Evolutionary conservation across 257 asterid species (phyloP), one percentile per base, ranked within the genome.

Genomic region (Solanum bulbocastanum): DNA sequence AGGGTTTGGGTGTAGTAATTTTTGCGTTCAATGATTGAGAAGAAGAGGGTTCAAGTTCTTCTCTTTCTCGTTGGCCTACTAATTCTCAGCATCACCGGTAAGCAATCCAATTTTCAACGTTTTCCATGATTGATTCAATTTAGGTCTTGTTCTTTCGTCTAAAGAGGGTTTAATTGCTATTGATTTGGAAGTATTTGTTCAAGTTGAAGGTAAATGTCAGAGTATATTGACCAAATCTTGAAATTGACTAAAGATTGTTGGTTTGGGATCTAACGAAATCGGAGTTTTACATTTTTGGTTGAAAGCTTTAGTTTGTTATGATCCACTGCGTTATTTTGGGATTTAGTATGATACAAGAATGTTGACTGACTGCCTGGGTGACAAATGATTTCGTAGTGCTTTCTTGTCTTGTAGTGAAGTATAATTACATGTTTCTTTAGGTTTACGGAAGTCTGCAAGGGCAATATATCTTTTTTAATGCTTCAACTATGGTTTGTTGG

Each of bases 21-120:
- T 71, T 71, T 4, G 25, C 7, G 39, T 40, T 44, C 73, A 93
- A 87, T 94, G 90, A 90, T 94, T 88, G 90, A 79, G 94, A 95
- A 93, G 89, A 95, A 90, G 90, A 92, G 98, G 88, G 88, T 94
- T 90, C 98, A 94, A 46, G 87, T 94, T 85, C 88, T 94, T 78
- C 89, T 95, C 89, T 92, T 96, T 88, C 25, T 92, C 39, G 90
- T 91, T 49, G 98, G 95, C 88, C 33, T 94, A 87, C 82, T 92
- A 87, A 91, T 87, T 88, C 98, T 96, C 90, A 93, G 97, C 90
- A 87, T 94, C 89, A 87, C 96, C 40, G 99, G 99, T 96, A 92
- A 91, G 49, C 65, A 52, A 40, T 27, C 66, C 25, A 9, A 42
- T 46, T 33, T 18, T 33, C 60, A 75, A 52, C 42, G 33, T 56